These are phyloP conservation scores for Acer saccharum DNA, from an alignment of 345 rosid genomes.

Conservation along the genomic window DNA sequence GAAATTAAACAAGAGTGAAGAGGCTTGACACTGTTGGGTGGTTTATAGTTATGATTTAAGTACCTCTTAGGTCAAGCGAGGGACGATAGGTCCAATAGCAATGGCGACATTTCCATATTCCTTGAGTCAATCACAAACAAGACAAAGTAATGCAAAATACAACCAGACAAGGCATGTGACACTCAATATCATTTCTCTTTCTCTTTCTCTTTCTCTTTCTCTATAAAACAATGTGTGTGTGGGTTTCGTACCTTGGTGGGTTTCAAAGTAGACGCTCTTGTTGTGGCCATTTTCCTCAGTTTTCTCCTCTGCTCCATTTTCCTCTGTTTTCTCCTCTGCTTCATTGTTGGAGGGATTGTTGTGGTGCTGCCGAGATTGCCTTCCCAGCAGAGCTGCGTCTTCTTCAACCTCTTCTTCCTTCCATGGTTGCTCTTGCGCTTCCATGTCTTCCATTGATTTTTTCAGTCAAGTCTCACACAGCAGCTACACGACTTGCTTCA, in stretches of 20 bases:
- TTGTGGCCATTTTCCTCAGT: neutral
- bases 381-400: conserved; percentile 7
- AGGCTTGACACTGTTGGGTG: too few relatives aligned
- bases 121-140: conserved; percentile 34
- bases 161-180: conserved; percentile 8
- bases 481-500: too few relatives aligned
- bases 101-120: conserved; percentile 55
- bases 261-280: conserved; percentile 35
- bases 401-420: conserved; percentile 20
- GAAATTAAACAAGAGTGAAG: neutral
- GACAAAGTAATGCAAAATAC: conserved; percentile 8
- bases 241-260: conserved; percentile 24
- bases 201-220: too few relatives aligned
- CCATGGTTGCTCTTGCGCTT: neutral
- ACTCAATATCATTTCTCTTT: neutral
- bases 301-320: neutral
- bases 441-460: neutral
- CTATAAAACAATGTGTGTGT: neutral
- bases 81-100: conserved; percentile 43
- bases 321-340: neutral
- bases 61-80: conserved; percentile 7
- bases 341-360: neutral
- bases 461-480: too few relatives aligned
- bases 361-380: conserved; percentile 11
- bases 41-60: neutral